Evolutionary conservation across 495 filamentous ascomycete genomes (phyloP).

Genomic region (Opeltia flavorubescens): DNA sequence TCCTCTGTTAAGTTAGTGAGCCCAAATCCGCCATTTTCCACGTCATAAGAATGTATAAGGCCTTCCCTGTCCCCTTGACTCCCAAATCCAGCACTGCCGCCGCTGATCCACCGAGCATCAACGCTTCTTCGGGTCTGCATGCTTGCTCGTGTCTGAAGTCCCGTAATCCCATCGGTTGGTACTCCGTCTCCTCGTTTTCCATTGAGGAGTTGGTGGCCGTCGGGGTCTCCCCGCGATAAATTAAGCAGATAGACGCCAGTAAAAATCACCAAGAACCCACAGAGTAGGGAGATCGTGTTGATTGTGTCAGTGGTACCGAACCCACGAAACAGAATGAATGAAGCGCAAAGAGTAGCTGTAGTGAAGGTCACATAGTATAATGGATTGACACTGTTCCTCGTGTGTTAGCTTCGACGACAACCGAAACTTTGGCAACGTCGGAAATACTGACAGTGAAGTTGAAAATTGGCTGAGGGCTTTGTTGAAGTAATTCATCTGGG

Average conservation of each 20-base stretch:
- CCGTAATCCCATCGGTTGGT: conserved; percentile 82
- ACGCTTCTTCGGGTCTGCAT: conserved; percentile 77
- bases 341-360: conserved; percentile 83
- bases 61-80: conserved; percentile 55
- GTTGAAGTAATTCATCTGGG: conserved; percentile 99
- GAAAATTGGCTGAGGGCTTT: conserved; percentile 95
- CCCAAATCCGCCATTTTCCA: conserved; percentile 54
- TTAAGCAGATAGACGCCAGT: conserved; percentile 95
- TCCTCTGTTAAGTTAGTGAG: conserved; percentile 58
- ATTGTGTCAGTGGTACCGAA: conserved; percentile 94
- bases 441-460: conserved; percentile 69
- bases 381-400: conserved; percentile 68
- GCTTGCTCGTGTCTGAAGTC: conserved; percentile 71
- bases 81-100: conserved; percentile 39
- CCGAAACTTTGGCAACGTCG: neutral
- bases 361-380: conserved; percentile 99
- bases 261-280: conserved; percentile 93
- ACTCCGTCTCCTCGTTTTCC: conserved; percentile 51
- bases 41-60: conserved; percentile 71
- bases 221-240: conserved; percentile 77
- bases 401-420: conserved; percentile 11
- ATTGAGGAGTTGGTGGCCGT: conserved; percentile 55
- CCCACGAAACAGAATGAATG: conserved; percentile 92
- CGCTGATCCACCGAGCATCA: conserved; percentile 38
- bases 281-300: conserved; percentile 85